Evolutionary conservation across 495 filamentous ascomycete species (phyloP), one percentile per base, ranked within the genome.

Genomic region (Penicillium arizonense): DNA sequence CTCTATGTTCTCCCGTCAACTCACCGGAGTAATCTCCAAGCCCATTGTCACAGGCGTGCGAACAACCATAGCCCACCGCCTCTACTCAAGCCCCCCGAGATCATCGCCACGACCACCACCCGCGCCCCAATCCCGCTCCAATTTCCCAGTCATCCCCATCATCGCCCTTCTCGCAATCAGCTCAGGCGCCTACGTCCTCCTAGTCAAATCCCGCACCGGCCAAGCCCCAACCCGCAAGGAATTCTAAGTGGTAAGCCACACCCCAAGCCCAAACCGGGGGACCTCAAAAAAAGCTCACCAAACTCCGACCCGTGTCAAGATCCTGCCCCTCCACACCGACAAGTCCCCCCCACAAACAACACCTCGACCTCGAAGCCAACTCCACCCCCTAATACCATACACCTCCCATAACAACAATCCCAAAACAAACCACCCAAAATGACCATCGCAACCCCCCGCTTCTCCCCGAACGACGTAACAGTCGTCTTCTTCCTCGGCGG

Each of bases 401-500:
- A 10, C 20, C 32, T 10, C 30, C 32, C 10, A 16, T 13, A 35
- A 24, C 28, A 14, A 24, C 44, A 43, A 26, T 18, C 34, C 46
- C 35, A n/a, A 18, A 36, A 16, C 50, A 43, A 40, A 45, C 47
- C 33, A 36, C 26, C 21, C 47, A 62, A 63, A 62, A 67, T 67
- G 69, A 36, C 60, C 51, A 56, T 49, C 30, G 34, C 57, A 24
- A 34, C 77, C 41, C 88, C 94, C 7, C 83, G 90, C 57, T 98
- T 96, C 83, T 85, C 82, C 47, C 76, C 87, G n/a, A 55, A 79
- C 42, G 77, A 89, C 36, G 90, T 92, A 12, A 91, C 91, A 8
- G 93, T 98, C 56, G 78, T 98, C 73, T 83, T 78, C 69, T 72
- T 82, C 65, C 72, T 82, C 16, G 80, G 79, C 39, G 77, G 78